Evolutionary conservation across 495 filamentous ascomycete species (phyloP).

Genomic region (Aspergillus sparsus): DNA sequence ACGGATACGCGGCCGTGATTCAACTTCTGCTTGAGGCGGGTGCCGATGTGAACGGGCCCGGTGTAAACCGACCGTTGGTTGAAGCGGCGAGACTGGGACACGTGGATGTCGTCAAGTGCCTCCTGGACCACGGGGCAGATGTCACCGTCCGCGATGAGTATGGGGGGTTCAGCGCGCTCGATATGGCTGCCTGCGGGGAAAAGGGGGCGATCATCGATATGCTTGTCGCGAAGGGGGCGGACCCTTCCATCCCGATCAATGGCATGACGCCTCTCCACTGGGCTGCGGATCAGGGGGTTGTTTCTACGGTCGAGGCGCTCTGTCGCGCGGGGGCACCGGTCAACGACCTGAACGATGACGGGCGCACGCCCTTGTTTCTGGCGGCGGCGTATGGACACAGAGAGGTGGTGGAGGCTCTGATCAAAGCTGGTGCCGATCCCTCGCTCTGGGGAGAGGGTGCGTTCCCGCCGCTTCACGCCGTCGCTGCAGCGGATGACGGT

Average conservation of each 20-base stretch:
- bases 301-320: not conserved
- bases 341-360: not conserved
- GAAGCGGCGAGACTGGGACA: not conserved
- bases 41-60: not conserved
- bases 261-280: not conserved
- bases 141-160: not conserved
- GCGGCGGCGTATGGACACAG: not conserved
- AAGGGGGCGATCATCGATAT: not conserved
- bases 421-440: not conserved
- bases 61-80: not conserved
- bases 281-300: not conserved
- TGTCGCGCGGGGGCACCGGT: not conserved
- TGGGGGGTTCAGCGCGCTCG: not conserved
- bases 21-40: not conserved
- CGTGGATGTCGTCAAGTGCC: not conserved
- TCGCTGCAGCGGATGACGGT: not conserved
- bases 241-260: not conserved
- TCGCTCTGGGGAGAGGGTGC: not conserved
- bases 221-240: not conserved
- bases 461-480: not conserved
- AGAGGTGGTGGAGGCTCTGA: not conserved
- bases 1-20: not conserved
- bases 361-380: not conserved
- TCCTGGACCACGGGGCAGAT: not conserved
- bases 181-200: not conserved